Percentiles rank a stretch among this genome's conserved stretches.
Conservation (phyloP, 495 filamentous ascomycete genomes). For the Aspergillus ellipticus region DNA sequence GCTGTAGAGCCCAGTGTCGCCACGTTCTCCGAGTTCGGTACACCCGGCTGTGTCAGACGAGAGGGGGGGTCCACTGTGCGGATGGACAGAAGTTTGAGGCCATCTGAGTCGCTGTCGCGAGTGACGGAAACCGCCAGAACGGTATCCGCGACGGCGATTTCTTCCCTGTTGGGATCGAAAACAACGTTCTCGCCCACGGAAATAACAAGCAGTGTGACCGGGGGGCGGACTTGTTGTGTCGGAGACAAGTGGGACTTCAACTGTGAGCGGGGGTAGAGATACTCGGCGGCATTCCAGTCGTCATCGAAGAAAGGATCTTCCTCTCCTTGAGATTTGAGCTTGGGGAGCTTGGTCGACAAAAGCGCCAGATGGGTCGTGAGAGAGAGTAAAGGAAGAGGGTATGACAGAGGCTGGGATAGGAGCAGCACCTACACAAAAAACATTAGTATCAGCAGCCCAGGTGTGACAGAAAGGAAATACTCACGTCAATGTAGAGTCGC, state of each 20-base stretch:
- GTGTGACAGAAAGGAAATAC: constrained; percentile 27
- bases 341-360: constrained; percentile 77
- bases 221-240: constrained; percentile 52
- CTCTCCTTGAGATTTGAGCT: constrained; percentile 75
- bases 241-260: constrained; percentile 5
- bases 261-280: constrained; percentile 63
- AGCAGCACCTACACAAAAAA: constrained; percentile 69
- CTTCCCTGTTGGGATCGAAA: constrained; percentile 86
- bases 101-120: constrained; percentile 26
- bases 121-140: constrained; percentile 76
- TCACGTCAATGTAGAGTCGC: constrained; percentile 91
- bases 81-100: constrained; percentile 55
- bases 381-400: constrained; percentile 87
- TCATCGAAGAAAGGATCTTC: constrained; percentile 98
- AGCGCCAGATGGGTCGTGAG: constrained; percentile 96
- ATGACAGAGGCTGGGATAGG: constrained; percentile 85
- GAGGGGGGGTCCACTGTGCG: constrained; percentile 68
- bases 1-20: constrained; percentile 51
- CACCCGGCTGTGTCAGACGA: constrained; percentile 64
- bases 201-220: constrained; percentile 86
- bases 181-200: constrained; percentile 83
- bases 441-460: constrained; percentile 4
- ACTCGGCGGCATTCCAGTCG: constrained; percentile 82
- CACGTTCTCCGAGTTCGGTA: constrained; percentile 65
- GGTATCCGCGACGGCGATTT: constrained; percentile 86